Conservation (phyloP, 2,329 filamentous ascomycete species). For the Scopulariopsis brevicaulis region DNA sequence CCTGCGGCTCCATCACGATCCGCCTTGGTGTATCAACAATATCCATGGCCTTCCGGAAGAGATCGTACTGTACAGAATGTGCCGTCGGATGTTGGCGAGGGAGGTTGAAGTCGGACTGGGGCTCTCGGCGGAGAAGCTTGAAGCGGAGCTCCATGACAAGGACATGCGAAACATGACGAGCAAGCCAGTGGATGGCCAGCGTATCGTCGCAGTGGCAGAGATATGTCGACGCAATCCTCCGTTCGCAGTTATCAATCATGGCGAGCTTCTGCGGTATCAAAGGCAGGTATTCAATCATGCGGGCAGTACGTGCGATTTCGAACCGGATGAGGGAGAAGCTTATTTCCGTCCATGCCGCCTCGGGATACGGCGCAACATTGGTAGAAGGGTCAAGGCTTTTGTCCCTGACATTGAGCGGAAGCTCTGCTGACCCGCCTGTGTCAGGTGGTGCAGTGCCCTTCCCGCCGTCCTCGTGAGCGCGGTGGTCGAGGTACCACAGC, state of each 20-base stretch:
- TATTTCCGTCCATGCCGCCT: not conserved
- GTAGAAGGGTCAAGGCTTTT: not conserved
- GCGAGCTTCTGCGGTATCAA: not conserved
- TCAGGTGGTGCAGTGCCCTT: not conserved
- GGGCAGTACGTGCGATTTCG: not conserved
- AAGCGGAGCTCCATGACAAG: slow-evolving; percentile 1
- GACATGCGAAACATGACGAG: not conserved
- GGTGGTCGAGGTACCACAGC: slow-evolving; percentile 1
- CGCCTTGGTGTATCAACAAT: not conserved
- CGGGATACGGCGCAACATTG: not conserved
- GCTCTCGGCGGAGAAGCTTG: not conserved
- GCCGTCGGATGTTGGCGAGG: not conserved
- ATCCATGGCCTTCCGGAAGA: not conserved
- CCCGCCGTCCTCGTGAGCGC: not conserved
- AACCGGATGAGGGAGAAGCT: not conserved
- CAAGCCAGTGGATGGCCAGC: not conserved
- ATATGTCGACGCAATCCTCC: not conserved
- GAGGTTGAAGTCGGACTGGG: not conserved
- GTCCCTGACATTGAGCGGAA: not conserved
- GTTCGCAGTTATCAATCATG: not conserved
- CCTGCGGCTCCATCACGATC: not conserved
- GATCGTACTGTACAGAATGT: not conserved
- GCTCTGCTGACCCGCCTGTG: not conserved
- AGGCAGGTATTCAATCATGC: not conserved
- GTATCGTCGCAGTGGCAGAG: not conserved